Evolutionary conservation across 2,329 filamentous ascomycete genomes (phyloP).

Genomic region (Fusarium hainanense): DNA sequence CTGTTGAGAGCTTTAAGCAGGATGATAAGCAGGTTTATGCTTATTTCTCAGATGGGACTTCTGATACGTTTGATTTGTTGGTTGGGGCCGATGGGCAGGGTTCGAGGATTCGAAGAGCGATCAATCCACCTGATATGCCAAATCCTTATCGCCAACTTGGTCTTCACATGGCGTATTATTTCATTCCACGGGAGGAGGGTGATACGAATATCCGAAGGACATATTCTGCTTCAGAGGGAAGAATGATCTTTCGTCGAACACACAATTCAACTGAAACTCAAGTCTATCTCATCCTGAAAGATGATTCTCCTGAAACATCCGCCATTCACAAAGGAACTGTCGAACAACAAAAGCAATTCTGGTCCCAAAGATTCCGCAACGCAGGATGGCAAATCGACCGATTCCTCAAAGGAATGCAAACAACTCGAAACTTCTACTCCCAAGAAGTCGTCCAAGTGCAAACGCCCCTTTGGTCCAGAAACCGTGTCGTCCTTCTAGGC

Average conservation of each 20-base stretch:
- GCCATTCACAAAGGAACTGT: slow-evolving; percentile 17
- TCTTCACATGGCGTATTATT: slow-evolving; percentile 34
- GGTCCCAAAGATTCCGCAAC: slow-evolving; percentile 8
- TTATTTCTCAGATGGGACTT: slow-evolving; percentile 22
- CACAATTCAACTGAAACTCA: slow-evolving; percentile 31
- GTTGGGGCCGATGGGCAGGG: slow-evolving; percentile 33
- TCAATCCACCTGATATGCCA: neutral
- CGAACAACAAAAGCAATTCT: slow-evolving; percentile 33
- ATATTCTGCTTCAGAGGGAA: slow-evolving; percentile 11
- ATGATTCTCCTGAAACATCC: neutral
- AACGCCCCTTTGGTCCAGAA: slow-evolving; percentile 17
- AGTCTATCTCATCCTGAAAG: slow-evolving; percentile 30
- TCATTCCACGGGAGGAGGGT: slow-evolving; percentile 21
- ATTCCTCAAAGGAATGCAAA: slow-evolving; percentile 27
- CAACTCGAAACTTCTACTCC: slow-evolving; percentile 28
- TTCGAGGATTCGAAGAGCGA: slow-evolving; percentile 22
- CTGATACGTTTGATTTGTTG: slow-evolving; percentile 21
- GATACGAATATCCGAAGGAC: slow-evolving; percentile 29
- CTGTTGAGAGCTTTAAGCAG: slow-evolving; percentile 25
- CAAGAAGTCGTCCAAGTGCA: slow-evolving; percentile 29
- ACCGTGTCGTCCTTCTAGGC: slow-evolving; percentile 13
- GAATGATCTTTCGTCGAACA: slow-evolving; percentile 33
- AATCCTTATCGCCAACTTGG: slow-evolving; percentile 37
- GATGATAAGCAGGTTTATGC: slow-evolving; percentile 21
- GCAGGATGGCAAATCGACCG: slow-evolving; percentile 26